Base-by-base conservation (phyloP, 495 filamentous ascomycete species). In the Achaetomiella virescens region DNA sequence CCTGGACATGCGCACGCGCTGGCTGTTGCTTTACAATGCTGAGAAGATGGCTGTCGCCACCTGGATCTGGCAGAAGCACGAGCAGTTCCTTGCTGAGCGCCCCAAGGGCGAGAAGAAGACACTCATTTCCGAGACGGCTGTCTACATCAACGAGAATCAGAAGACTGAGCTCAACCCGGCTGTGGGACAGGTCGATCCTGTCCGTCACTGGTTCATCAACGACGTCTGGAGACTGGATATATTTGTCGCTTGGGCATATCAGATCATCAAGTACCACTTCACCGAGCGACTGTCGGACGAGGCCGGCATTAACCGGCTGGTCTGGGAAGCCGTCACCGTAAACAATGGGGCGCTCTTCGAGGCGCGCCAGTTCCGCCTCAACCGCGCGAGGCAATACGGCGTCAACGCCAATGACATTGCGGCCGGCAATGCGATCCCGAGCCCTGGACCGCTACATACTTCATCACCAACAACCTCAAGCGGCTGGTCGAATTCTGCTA, bases 41-140 rank as follows among this genome's bases (percentile, higher is more conserved):
- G 93, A 97, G 66, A 96, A 90, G 67, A 80, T 96, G 61, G 84
- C 84, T 37, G 88, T 90, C 31, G 92, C 91, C n/a, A 80, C 79
- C 42, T 78, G 81, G 35, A 78, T 97, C 57, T 97, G 91, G 91
- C 81, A 83, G 54, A 70, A 78, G 29, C 86, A 93, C 62, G 84
- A 93, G 58, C 62, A 77, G 6, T 79, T 78, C 47, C 69, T 81
- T 11, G 72, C 71, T 17, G 66, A 71, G 33, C 66, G 74, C 1
- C 63, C 68, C 18, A 57, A 68, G 17, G 73, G 70, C 36, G 74
- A 73, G 9, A 77, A 80, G 36, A 78, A 78, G 58, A 79, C 73
- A 27, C 75, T 89, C 33, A 75, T 93, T 15, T 72, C 80, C 12
- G 82, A 88, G 55, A 78, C 90, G 24, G 80, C 91, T 25, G 80